Percentiles rank a stretch among this genome's conserved stretches.
phyloP scores from a whole-genome alignment of 1,284 basidiomycete species.

The Ganoderma meredithae region DNA sequence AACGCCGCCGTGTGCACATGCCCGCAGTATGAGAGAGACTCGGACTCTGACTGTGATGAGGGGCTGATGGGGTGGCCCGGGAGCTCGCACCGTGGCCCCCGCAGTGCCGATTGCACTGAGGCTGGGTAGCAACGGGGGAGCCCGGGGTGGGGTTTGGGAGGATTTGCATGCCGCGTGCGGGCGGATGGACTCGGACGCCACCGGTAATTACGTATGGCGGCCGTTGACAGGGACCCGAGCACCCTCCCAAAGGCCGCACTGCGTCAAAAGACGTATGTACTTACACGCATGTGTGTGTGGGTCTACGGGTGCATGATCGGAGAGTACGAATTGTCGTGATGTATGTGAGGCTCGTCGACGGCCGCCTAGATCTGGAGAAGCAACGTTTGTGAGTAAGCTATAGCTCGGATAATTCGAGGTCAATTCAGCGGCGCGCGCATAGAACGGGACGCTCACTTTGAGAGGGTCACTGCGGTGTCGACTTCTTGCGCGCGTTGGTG shows the following conservation, averaged over 20 bases:
- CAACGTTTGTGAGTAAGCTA: not conserved
- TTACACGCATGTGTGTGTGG: not conserved
- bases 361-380: not conserved
- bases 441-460: not conserved
- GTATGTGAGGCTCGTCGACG: not conserved
- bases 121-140: too few species aligned
- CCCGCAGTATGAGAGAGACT: not conserved
- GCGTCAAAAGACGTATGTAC: not conserved
- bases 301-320: not conserved
- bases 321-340: not conserved
- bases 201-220: not conserved
- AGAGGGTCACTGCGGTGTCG: not conserved
- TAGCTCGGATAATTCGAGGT: not conserved
- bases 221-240: too few species aligned
- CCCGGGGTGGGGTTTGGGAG: not conserved
- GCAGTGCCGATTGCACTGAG: not conserved
- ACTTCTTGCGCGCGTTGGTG: not conserved
- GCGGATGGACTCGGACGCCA: not conserved
- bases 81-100: not conserved
- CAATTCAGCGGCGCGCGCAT: not conserved
- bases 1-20: slow-evolving; percentile 4
- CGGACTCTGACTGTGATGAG: too few species aligned
- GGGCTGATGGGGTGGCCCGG: not conserved
- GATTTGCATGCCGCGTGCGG: not conserved
- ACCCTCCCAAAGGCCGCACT: too few species aligned